Percentiles rank a stretch among this genome's conserved stretches.
These are phyloP conservation scores for Scheffersomyces segobiensis DNA, from an alignment of 1,139 yeast species.

Conservation along the genomic window DNA sequence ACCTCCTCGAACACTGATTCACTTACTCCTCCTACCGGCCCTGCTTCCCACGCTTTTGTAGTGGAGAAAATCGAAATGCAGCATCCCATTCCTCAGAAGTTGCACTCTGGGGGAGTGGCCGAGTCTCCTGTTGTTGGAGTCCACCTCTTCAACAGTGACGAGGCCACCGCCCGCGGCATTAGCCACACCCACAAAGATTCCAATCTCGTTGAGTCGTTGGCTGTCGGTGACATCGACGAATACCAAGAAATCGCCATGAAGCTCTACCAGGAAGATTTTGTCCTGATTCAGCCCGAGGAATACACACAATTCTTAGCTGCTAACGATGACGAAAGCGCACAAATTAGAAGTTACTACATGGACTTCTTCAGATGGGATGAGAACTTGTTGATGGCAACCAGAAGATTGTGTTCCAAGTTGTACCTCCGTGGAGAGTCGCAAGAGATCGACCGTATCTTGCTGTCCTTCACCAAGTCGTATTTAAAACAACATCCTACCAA, in stretches of 20 bases:
- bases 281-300: conserved; percentile 47
- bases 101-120: not conserved
- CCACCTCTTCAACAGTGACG: not conserved
- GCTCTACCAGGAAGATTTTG: conserved; percentile 41
- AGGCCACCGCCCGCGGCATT: not conserved
- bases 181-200: not conserved
- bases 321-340: conserved; percentile 40
- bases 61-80: not conserved
- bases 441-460: conserved; percentile 73
- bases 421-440: conserved; percentile 84
- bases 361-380: conserved; percentile 50
- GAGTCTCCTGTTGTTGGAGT: not conserved
- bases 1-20: not conserved
- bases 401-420: conserved; percentile 61
- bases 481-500: conserved; percentile 52
- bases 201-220: not conserved
- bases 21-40: not conserved
- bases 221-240: conserved; percentile 13
- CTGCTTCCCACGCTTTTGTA: not conserved
- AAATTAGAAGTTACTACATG: conserved; percentile 48
- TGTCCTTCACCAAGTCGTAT: conserved; percentile 69
- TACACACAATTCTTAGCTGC: conserved; percentile 48
- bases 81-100: not conserved
- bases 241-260: conserved; percentile 36
- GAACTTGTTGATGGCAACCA: conserved; percentile 54